Evolutionary conservation across 2,329 filamentous ascomycete species (phyloP).

Genomic region (Exophiala lecanii-corni): DNA sequence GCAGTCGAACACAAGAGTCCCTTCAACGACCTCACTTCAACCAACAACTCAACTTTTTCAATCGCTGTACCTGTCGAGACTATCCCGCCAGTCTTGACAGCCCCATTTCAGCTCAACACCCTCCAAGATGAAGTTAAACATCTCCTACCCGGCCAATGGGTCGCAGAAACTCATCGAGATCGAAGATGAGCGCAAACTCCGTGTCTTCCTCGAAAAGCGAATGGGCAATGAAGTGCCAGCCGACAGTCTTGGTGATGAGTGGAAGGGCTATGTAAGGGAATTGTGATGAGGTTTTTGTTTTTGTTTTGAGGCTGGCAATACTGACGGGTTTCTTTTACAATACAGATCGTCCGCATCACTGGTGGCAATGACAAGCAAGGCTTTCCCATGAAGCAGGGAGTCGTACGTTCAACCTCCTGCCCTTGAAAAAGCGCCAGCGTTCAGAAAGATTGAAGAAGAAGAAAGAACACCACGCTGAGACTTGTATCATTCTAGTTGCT

Average conservation of each 20-base stretch:
- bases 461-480: slow-evolving; percentile 25
- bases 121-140: slow-evolving; percentile 68
- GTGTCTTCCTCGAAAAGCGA: slow-evolving; percentile 98
- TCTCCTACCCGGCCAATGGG: slow-evolving; percentile 96
- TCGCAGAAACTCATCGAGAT: slow-evolving; percentile 99
- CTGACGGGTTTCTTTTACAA: slow-evolving; percentile 19
- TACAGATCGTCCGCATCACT: slow-evolving; percentile 61
- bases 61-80: slow-evolving; percentile 36
- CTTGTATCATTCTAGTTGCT: slow-evolving; percentile 58
- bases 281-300: neutral
- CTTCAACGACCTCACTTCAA: slow-evolving; percentile 1
- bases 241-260: slow-evolving; percentile 96
- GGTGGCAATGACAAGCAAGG: slow-evolving; percentile 99
- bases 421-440: slow-evolving; percentile 27
- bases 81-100: slow-evolving; percentile 33
- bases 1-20: neutral
- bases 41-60: slow-evolving; percentile 24
- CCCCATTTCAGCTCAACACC: slow-evolving; percentile 31
- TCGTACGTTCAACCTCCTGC: slow-evolving; percentile 46
- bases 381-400: slow-evolving; percentile 99
- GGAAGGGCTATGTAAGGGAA: slow-evolving; percentile 99
- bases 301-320: neutral
- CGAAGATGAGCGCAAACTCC: slow-evolving; percentile 99
- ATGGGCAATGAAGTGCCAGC: slow-evolving; percentile 72
- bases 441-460: no score